Evolutionary conservation across 108 stramenopile genomes (phyloP).

Genomic region (Fragilaria crotonensis): DNA sequence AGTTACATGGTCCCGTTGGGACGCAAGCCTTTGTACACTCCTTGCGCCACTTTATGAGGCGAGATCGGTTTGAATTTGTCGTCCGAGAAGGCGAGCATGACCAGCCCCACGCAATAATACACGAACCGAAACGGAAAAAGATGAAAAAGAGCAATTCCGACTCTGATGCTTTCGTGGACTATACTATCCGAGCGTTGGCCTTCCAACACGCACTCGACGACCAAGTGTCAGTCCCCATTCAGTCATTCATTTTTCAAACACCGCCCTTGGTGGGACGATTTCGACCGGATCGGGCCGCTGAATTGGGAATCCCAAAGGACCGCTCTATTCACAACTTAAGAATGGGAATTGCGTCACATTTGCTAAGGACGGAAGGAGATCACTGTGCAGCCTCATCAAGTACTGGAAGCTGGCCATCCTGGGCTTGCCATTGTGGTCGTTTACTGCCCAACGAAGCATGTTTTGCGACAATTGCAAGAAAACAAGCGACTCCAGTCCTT

Average conservation of each 20-base stretch:
- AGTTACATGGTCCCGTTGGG: conserved; percentile 64
- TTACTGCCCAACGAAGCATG: conserved; percentile 28
- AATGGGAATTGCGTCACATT: conserved; percentile 76
- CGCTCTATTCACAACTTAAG: conserved; percentile 74
- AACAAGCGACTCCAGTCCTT: conserved; percentile 19
- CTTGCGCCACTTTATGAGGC: conserved; percentile 73
- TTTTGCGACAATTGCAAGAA: conserved; percentile 21
- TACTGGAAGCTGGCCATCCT: conserved; percentile 50
- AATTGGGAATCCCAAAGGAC: conserved; percentile 73
- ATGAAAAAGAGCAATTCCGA: conserved; percentile 8
- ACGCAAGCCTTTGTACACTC: conserved; percentile 57
- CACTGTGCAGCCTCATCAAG: conserved; percentile 56
- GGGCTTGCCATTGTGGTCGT: conserved; percentile 61
- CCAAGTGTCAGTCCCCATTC: conserved; percentile 16
- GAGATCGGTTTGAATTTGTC: conserved; percentile 58
- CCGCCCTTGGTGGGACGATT: conserved; percentile 77
- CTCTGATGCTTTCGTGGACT: conserved; percentile 14
- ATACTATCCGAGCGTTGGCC: conserved; percentile 15
- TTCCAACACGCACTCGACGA: not conserved
- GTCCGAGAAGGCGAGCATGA: conserved; percentile 47
- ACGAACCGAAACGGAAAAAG: conserved; percentile 29
- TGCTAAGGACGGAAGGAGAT: conserved; percentile 30
- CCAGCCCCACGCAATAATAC: conserved; percentile 1
- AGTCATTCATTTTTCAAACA: conserved; percentile 62
- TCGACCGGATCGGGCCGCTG: conserved; percentile 50